These are phyloP conservation scores for Xeromyces bisporus DNA, from an alignment of 495 filamentous ascomycete species.

Conservation along the genomic window DNA sequence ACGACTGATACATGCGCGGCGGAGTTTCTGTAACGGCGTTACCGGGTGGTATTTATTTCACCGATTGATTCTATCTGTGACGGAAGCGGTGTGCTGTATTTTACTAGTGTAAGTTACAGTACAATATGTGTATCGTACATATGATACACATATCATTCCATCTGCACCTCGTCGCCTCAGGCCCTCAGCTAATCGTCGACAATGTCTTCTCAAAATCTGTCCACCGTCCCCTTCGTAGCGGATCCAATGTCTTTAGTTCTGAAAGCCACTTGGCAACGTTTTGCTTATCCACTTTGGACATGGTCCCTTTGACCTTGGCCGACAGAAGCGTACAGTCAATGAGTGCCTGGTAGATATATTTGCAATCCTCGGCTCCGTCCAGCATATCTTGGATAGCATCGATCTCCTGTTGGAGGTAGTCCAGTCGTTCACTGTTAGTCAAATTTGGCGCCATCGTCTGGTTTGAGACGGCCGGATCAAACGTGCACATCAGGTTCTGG, in stretches of 20 bases:
- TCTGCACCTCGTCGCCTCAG: too few species aligned
- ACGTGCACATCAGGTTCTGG: constrained; percentile 53
- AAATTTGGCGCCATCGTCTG: constrained; percentile 47
- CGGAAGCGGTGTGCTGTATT: too few species aligned
- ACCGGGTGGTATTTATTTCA: too few species aligned
- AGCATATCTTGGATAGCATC: constrained; percentile 54
- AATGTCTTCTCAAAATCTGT: constrained; percentile 36
- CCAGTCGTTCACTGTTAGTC: constrained; percentile 39
- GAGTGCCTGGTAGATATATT: constrained; percentile 66
- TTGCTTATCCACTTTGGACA: constrained; percentile 22
- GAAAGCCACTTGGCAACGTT: constrained; percentile 43
- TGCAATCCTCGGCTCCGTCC: constrained; percentile 56
- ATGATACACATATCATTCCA: too few species aligned
- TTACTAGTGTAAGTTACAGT: too few species aligned
- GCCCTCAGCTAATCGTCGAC: neutral
- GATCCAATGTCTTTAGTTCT: constrained; percentile 48
- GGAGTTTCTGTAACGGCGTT: too few species aligned
- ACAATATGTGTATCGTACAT: too few species aligned
- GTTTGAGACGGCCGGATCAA: constrained; percentile 32
- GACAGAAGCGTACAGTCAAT: constrained; percentile 36
- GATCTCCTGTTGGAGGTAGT: constrained; percentile 52
- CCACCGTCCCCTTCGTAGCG: constrained; percentile 53
- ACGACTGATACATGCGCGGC: too few species aligned
- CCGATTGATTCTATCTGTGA: too few species aligned
- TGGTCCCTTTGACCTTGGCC: constrained; percentile 19